Conservation (phyloP, 2,329 filamentous ascomycete species). For the Diaporthe nobilis region DNA sequence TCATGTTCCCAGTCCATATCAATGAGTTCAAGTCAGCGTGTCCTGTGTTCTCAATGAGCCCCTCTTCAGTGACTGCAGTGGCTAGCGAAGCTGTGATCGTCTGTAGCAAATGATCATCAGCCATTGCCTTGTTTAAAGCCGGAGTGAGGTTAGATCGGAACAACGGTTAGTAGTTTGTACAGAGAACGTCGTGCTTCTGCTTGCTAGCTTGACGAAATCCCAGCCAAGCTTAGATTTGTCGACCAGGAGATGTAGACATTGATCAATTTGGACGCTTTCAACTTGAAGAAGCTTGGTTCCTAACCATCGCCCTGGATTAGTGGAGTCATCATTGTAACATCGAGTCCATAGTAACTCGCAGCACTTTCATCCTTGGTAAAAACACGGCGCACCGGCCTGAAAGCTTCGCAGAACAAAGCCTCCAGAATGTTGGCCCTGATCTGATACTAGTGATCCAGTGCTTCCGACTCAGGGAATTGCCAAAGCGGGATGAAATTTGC, state of each 20-base stretch:
- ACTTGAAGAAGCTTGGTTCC: background rate
- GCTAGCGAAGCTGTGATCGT: background rate
- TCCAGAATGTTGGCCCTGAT: slow-evolving; percentile 4
- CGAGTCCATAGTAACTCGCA: background rate
- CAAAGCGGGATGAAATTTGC: background rate
- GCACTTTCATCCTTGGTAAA: background rate
- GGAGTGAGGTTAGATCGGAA: background rate
- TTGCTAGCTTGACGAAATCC: background rate
- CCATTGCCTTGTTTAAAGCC: background rate
- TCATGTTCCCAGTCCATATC: background rate
- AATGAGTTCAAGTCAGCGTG: background rate
- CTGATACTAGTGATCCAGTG: background rate
- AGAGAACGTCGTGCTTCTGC: background rate
- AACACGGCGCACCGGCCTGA: background rate
- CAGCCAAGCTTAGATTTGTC: slow-evolving; percentile 1
- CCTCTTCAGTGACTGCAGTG: background rate
- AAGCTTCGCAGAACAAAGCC: background rate
- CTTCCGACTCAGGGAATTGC: background rate
- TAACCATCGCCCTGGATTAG: background rate
- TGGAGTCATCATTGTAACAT: background rate
- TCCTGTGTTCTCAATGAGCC: background rate
- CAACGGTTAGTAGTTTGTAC: background rate
- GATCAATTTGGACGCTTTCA: background rate
- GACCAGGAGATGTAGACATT: background rate
- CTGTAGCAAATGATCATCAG: background rate